These are phyloP conservation scores for Blastobotrys elegans DNA, from an alignment of 1,139 yeast species.

Conservation along the genomic window DNA sequence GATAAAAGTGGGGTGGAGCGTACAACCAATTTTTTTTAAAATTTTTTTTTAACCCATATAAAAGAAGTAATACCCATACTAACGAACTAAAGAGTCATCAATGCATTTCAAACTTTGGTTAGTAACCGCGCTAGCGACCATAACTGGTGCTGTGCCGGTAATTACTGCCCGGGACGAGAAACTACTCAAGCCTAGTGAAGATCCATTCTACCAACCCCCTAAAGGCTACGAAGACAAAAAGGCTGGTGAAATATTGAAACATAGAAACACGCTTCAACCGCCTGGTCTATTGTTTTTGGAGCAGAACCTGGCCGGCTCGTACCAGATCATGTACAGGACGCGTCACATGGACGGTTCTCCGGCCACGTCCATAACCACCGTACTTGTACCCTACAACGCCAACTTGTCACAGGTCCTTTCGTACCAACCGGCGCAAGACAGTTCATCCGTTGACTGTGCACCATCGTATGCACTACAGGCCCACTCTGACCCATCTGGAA, in stretches of 20 bases:
- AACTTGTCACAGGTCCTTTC: slow-evolving; percentile 22
- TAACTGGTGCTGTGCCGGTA: slow-evolving; percentile 3
- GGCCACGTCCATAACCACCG: slow-evolving; percentile 27
- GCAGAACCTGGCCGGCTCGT: not conserved
- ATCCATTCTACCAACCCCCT: slow-evolving; percentile 25
- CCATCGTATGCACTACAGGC: slow-evolving; percentile 27
- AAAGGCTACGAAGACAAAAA: slow-evolving; percentile 17
- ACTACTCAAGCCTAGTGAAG: slow-evolving; percentile 19
- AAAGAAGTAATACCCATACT: not conserved
- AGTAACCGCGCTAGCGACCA: not conserved
- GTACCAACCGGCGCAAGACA: slow-evolving; percentile 29
- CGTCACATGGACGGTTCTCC: slow-evolving; percentile 26
- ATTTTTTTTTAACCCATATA: not conserved
- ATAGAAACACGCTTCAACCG: slow-evolving; percentile 17
- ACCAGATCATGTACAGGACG: slow-evolving; percentile 28
- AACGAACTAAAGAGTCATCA: not conserved
- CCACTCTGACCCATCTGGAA: not conserved
- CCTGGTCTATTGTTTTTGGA: slow-evolving; percentile 12
- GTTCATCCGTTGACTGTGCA: slow-evolving; percentile 27
- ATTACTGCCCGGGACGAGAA: not conserved
- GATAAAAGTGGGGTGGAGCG: too few relatives aligned
- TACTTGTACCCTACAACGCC: slow-evolving; percentile 24
- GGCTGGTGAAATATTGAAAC: slow-evolving; percentile 20
- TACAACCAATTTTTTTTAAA: too few relatives aligned
- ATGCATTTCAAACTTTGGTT: not conserved